These are phyloP conservation scores for Sporisorium iseilematis-ciliati DNA, from an alignment of 1,284 basidiomycete genomes.

Conservation along the genomic window DNA sequence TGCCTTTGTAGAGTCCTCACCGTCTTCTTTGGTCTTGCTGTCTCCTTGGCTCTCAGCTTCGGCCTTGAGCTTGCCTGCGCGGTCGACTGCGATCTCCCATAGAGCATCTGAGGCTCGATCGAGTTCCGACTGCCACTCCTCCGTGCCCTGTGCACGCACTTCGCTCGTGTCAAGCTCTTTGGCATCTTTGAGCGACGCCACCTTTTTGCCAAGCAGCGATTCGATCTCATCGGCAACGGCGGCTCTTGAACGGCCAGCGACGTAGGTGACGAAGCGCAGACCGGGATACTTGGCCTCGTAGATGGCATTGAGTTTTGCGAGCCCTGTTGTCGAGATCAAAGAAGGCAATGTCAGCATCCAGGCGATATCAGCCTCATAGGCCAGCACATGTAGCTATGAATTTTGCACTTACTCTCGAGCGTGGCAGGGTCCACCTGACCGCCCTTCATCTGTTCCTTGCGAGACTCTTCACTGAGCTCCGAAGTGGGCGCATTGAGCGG, in stretches of 20 bases:
- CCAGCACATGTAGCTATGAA: neutral
- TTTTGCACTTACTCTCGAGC: conserved; percentile 39
- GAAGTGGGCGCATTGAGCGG: conserved; percentile 44
- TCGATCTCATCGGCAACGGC: conserved; percentile 55
- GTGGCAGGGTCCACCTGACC: conserved; percentile 55
- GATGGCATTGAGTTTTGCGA: conserved; percentile 57
- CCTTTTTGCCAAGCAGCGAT: conserved; percentile 42
- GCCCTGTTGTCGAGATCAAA: conserved; percentile 35
- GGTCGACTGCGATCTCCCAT: conserved; percentile 65
- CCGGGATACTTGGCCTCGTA: conserved; percentile 65
- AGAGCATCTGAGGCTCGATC: conserved; percentile 61
- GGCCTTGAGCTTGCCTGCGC: conserved; percentile 54
- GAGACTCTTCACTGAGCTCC: conserved; percentile 52
- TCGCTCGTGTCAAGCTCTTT: conserved; percentile 37
- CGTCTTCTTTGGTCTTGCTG: conserved; percentile 25
- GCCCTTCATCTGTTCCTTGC: conserved; percentile 57
- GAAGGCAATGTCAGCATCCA: neutral
- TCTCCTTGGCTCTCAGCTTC: conserved; percentile 16
- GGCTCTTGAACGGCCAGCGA: conserved; percentile 73
- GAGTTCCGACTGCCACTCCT: conserved; percentile 61
- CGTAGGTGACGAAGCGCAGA: conserved; percentile 66
- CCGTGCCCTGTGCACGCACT: conserved; percentile 20
- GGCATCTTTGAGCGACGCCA: conserved; percentile 27
- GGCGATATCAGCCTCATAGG: too few relatives aligned
- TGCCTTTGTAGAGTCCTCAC: conserved; percentile 27